Percentiles rank a stretch among this genome's conserved stretches.
These are phyloP conservation scores for Rhododendron williamsianum DNA, from an alignment of 148 eudicot genomes.

Conservation along the genomic window DNA sequence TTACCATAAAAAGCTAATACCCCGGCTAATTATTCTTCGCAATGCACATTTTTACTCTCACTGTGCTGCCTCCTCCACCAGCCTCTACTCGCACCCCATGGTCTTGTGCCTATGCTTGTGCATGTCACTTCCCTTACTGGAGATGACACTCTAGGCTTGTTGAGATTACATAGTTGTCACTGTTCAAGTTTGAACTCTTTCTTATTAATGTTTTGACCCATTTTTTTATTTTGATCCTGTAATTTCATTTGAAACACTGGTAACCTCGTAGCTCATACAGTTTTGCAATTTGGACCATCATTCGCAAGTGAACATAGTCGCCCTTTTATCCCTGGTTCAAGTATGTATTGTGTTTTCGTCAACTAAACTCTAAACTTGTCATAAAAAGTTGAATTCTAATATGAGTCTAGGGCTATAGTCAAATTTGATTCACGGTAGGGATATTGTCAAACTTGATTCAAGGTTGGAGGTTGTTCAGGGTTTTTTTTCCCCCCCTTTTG, in stretches of 20 bases:
- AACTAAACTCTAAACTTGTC: neutral
- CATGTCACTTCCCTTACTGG: neutral
- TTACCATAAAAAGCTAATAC: neutral
- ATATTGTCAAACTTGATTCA: neutral
- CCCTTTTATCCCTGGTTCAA: neutral
- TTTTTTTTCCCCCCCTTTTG: neutral
- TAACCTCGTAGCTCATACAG: neutral
- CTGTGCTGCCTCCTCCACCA: neutral
- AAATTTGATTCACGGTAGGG: too few species aligned
- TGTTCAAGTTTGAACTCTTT: neutral
- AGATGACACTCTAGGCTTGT: neutral
- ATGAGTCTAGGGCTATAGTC: neutral
- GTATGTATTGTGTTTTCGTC: neutral
- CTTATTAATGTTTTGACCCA: neutral
- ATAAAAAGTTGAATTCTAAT: neutral
- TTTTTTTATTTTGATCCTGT: neutral
- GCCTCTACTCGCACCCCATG: neutral
- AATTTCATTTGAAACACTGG: neutral
- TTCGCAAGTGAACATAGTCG: neutral
- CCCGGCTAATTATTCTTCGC: neutral
- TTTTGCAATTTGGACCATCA: neutral
- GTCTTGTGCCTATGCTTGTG: neutral
- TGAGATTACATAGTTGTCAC: neutral
- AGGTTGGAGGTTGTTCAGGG: neutral
- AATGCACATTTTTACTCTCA: neutral